Base-by-base conservation (phyloP, 2,329 filamentous ascomycete species). In the Ophioceras dolichostomum region DNA sequence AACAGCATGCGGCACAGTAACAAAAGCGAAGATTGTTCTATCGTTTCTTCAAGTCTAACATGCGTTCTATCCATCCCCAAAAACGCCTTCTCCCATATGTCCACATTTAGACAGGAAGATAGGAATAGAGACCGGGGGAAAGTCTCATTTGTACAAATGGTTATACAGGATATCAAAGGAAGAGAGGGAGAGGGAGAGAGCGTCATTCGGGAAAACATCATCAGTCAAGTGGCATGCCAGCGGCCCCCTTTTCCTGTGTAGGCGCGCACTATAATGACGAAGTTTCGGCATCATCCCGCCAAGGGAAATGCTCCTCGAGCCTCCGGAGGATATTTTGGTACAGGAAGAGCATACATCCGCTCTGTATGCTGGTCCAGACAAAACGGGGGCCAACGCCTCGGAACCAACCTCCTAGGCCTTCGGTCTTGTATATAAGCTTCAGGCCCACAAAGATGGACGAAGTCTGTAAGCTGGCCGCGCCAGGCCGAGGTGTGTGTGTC, bases 341-440 rank as follows among this genome's bases (percentile, higher is more conserved):
- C 56, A 95, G 67, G 49, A 96, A 88, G 54, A 96, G 67, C 89
- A 96, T 96, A 46, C 86, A 94, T 30, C 88, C 84, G 52, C 84
- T 94, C 64, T 98, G 91, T 40, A 96, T 85, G 52, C 89, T 94
- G 17, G 91, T 98, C 91, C 91, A 98, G 12, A 96, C 85, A 40
- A 81, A 81, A 38, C 91, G 76, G 2, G 91, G 91, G 0, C 89
- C 89, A 2, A 98, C 89, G 19, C 91, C 91, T 40, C 91, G 76
- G 60, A 98, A 98, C 79, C 86, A 93, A 2, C 91, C 93, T 3
- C 73, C 73, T 13, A 96, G 49, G 1, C 91, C 91, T 60, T 98
- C 91, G 5, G 82, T 85, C 47, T 74, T 77, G 62, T 96, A 98
- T 49, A 98, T 93, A 45, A 94, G 72, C 48, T 70, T 77, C 27